Evolutionary conservation across 345 rosid species (phyloP), one percentile per base, ranked within the genome.

Genomic region (Lepidium africanum): DNA sequence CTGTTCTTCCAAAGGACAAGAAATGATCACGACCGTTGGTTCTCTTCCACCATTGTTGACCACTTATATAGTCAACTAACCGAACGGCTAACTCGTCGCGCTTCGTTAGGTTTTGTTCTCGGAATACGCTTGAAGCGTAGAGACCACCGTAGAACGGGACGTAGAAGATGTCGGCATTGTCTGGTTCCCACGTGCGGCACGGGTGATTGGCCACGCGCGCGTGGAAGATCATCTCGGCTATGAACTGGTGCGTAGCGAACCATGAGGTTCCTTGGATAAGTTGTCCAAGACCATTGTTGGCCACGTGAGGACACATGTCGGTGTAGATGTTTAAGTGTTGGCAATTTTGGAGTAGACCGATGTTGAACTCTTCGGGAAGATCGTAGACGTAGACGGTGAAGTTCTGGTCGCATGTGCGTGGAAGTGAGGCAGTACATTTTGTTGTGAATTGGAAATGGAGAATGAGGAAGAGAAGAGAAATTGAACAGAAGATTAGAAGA

Each of bases 11-110:
- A 0, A 80, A 46, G 0, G 83, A 78, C 38, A 83, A 59, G 72
- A 85, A 87, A 65, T 87, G 93, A 69, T 87, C 93, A 43, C 56
- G 59, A 7, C 90, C 93, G 76, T 58, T 73, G 81, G 60, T 76
- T 61, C 52, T 76, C 15, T 27, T 76, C 90, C 87, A 87, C 72
- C 86, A 84, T 3, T 73, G 52, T 51, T 73, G 66, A 37, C 32
- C 7, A 4, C 40, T 55, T 1, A 87, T 39, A 57, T 81, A 80
- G 10, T 56, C 53, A 0, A 55, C 71, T 10, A 82, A 16, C 21
- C 77, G 72, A 17, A 17, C 27, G 15, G 78, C 83, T 21, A 70
- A 50, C 8, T 75, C 59, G 40, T 87, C 93, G 37, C 88, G 75
- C 9, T 63, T 67, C 0, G 85, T 70, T 5, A 57, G 25, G 64